A percentile compares a stretch with the other conserved stretches of the same genome.
Evolutionary conservation across 2,329 filamentous ascomycete species (phyloP).

Genomic region (Shiraia sp.): DNA sequence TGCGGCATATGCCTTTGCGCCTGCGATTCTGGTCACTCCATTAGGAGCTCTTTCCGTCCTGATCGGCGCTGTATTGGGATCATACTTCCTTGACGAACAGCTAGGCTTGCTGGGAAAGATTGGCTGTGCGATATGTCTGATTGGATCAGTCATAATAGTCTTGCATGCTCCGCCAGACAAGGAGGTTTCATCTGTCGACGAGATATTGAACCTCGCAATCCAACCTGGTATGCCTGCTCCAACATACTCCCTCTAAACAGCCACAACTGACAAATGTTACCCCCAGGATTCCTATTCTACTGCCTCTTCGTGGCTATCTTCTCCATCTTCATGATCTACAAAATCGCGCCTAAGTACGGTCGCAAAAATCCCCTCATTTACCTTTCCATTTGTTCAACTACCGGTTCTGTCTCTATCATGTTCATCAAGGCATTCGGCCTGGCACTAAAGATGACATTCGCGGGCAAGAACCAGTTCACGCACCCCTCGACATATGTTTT

Average conservation of each 20-base stretch:
- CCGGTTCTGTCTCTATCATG: constrained; percentile 98
- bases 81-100: constrained; percentile 90
- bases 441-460: constrained; percentile 91
- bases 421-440: constrained; percentile 98
- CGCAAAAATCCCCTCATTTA: constrained; percentile 96
- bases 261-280: constrained; percentile 12
- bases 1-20: constrained; percentile 95
- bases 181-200: constrained; percentile 86
- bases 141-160: constrained; percentile 96
- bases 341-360: constrained; percentile 83
- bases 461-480: constrained; percentile 91
- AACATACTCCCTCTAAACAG: background rate
- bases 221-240: constrained; percentile 72
- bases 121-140: constrained; percentile 92
- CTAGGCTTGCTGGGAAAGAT: constrained; percentile 90
- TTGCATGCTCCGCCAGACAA: constrained; percentile 94
- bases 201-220: constrained; percentile 88
- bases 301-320: constrained; percentile 79
- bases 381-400: constrained; percentile 95
- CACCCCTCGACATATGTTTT: constrained; percentile 98
- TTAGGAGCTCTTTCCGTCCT: constrained; percentile 91
- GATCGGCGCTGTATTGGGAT: constrained; percentile 91
- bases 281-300: constrained; percentile 84
- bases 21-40: constrained; percentile 96
- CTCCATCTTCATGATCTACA: constrained; percentile 94